Evolutionary conservation across 495 filamentous ascomycete species (phyloP).

Genomic region (Podospora conica): DNA sequence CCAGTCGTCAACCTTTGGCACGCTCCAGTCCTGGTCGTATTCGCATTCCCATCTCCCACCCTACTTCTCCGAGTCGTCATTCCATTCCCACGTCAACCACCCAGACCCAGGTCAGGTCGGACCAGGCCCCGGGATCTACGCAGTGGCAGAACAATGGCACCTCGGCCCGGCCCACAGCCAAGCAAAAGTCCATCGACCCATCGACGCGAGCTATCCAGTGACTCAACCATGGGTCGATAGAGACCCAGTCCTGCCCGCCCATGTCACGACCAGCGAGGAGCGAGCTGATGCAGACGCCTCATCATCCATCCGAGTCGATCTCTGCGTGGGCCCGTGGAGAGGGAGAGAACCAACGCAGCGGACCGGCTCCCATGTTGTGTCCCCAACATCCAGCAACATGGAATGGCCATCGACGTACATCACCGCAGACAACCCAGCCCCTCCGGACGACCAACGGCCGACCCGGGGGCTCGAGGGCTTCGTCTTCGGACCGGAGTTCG

Average conservation of each 20-base stretch:
- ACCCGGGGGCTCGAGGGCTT: not conserved
- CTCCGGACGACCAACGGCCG: not conserved
- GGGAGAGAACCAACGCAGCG: no score
- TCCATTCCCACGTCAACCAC: not conserved
- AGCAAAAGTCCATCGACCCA: not conserved
- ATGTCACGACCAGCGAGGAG: no score
- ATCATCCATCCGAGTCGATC: no score
- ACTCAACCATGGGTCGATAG: not conserved
- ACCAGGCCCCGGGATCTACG: not conserved
- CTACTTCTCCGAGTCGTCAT: not conserved
- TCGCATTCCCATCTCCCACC: not conserved
- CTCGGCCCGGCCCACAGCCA: not conserved
- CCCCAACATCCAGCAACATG: not conserved
- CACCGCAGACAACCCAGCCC: not conserved
- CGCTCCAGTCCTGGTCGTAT: not conserved
- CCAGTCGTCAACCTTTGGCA: not conserved
- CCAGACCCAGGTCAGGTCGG: not conserved
- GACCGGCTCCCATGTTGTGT: not conserved
- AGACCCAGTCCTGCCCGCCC: not conserved
- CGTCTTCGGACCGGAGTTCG: not conserved
- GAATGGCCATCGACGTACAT: not conserved
- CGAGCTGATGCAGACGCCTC: no score
- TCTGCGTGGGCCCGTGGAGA: no score
- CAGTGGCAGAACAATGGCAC: not conserved
- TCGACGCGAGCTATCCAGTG: not conserved